Evolutionary conservation across 805 yeast genomes (phyloP).

Genomic region (Candida nemodendra): DNA sequence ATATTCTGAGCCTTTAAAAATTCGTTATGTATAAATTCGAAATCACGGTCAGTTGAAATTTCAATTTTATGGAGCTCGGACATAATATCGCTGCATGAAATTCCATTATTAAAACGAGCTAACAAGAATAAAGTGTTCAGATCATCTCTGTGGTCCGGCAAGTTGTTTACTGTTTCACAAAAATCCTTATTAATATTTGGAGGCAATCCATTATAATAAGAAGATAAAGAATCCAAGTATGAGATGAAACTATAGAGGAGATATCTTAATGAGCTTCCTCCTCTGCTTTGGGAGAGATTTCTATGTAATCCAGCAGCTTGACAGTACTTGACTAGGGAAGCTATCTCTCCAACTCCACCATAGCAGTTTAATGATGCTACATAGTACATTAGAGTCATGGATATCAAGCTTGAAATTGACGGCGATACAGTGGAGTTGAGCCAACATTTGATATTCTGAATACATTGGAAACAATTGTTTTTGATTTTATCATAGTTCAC

Average conservation of each 20-base stretch:
- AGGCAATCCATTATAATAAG: conserved; percentile 24
- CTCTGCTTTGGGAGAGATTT: conserved; percentile 7
- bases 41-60: conserved; percentile 6
- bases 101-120: conserved; percentile 18
- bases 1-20: conserved; percentile 9
- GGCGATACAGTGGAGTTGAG: conserved; percentile 19
- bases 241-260: conserved; percentile 22
- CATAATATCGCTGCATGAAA: conserved; percentile 15
- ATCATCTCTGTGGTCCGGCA: conserved; percentile 12
- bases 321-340: conserved; percentile 14
- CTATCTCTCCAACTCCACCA: conserved; percentile 13
- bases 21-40: conserved; percentile 5
- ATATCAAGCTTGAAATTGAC: conserved; percentile 19
- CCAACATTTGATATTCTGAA: conserved; percentile 19
- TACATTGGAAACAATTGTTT: conserved; percentile 15
- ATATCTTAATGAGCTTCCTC: conserved; percentile 15
- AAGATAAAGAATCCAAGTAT: conserved; percentile 21
- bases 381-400: conserved; percentile 19
- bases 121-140: conserved; percentile 12
- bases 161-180: conserved; percentile 17
- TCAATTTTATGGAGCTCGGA: conserved; percentile 20
- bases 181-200: conserved; percentile 17
- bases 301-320: conserved; percentile 24
- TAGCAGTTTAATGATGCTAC: conserved; percentile 23
- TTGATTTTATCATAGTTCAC: conserved; percentile 12